Evolutionary conservation across 768 basidiomycete genomes (phyloP).

Genomic region (Phaffia tasmanica): DNA sequence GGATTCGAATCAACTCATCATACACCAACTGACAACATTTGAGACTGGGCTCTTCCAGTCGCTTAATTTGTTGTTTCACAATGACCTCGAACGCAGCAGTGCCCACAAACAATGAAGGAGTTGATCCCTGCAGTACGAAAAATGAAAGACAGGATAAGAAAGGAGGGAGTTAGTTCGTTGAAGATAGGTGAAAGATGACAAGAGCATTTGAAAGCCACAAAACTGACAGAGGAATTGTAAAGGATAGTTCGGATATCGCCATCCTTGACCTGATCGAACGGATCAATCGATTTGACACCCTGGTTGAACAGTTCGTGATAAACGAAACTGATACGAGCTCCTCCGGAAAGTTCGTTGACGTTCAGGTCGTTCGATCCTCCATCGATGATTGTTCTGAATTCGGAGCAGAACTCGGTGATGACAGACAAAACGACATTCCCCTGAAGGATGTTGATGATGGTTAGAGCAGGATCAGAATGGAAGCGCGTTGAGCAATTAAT

Average conservation of each 20-base stretch:
- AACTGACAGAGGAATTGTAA: constrained; percentile 89
- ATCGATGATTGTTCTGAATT: constrained; percentile 93
- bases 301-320: constrained; percentile 98
- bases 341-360: constrained; percentile 92
- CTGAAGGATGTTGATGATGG: constrained; percentile 14
- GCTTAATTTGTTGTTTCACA: constrained; percentile 96
- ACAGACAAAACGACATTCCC: constrained; percentile 90
- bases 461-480: neutral
- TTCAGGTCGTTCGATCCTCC: constrained; percentile 93
- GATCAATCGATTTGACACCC: constrained; percentile 90
- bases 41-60: constrained; percentile 82
- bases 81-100: constrained; percentile 97
- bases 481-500: neutral
- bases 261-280: constrained; percentile 97
- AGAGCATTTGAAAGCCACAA: too few species aligned
- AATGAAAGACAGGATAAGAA: neutral
- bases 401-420: constrained; percentile 94
- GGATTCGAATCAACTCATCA: constrained; percentile 92
- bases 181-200: neutral
- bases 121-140: constrained; percentile 59
- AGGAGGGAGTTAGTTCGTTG: neutral
- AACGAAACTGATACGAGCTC: constrained; percentile 96
- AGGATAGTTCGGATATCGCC: constrained; percentile 90
- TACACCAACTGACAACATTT: constrained; percentile 95
- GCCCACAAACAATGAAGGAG: constrained; percentile 90